phyloP scores from a whole-genome alignment of 2,329 filamentous ascomycete species.

The Exophiala calicioides region DNA sequence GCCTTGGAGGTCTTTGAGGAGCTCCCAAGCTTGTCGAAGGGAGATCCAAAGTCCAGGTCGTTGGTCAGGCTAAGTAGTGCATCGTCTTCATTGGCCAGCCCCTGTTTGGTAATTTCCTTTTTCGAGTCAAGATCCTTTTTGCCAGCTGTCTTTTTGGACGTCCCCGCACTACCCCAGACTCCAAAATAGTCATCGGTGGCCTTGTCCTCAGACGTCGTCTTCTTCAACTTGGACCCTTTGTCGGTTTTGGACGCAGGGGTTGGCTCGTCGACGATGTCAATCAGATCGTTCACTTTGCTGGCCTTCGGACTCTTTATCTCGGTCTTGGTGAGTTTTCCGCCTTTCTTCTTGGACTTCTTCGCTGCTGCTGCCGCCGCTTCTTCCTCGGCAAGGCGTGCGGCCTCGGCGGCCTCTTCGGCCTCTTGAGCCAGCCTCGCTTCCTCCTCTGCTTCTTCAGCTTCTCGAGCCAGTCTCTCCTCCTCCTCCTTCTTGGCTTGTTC shows the following conservation, averaged over 20 bases:
- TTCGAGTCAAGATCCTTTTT: conserved; percentile 41
- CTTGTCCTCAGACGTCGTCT: conserved; percentile 26
- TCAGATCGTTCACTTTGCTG: conserved; percentile 36
- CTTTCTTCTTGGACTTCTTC: conserved; percentile 37
- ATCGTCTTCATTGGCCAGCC: conserved; percentile 45
- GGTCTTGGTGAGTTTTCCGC: conserved; percentile 28
- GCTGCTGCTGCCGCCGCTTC: conserved; percentile 32
- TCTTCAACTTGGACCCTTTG: conserved; percentile 29
- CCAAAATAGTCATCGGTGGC: conserved; percentile 31
- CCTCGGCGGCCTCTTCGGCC: conserved; percentile 41
- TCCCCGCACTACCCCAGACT: conserved; percentile 32
- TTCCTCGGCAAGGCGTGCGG: conserved; percentile 36
- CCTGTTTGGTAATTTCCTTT: conserved; percentile 47
- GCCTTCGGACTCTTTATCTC: conserved; percentile 31
- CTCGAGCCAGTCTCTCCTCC: conserved; percentile 34
- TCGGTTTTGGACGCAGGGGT: conserved; percentile 23
- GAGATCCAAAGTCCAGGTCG: conserved; percentile 41
- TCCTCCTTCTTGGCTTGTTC: conserved; percentile 32
- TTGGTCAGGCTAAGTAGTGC: conserved; percentile 43
- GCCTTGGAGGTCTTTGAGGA: conserved; percentile 46
- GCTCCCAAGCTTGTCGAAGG: conserved; percentile 40
- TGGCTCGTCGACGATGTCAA: conserved; percentile 39
- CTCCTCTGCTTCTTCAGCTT: conserved; percentile 40
- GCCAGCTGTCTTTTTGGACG: conserved; percentile 37
- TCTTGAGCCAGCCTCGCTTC: conserved; percentile 35